phyloP scores from a whole-genome alignment of 2,329 filamentous ascomycete genomes.

The Hyphodiscus sp. region DNA sequence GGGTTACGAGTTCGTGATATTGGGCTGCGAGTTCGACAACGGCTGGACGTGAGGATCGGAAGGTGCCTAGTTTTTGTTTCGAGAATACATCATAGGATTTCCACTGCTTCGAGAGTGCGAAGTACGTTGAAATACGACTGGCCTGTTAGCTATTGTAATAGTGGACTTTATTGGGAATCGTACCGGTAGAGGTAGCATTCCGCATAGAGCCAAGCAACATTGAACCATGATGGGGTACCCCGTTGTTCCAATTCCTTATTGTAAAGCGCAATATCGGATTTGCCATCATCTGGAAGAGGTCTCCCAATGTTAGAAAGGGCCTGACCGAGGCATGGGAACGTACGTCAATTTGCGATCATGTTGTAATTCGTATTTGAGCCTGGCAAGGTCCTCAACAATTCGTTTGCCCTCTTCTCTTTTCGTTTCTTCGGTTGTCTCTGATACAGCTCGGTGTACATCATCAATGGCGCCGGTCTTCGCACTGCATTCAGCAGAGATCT shows the following conservation, averaged over 20 bases:
- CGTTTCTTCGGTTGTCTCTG: constrained; percentile 46
- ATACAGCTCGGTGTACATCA: constrained; percentile 76
- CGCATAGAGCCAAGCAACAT: constrained; percentile 79
- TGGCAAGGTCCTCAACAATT: constrained; percentile 72
- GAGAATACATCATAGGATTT: constrained; percentile 84
- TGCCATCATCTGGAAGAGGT: constrained; percentile 29
- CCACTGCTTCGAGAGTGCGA: constrained; percentile 74
- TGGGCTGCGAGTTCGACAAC: constrained; percentile 75
- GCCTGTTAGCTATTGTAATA: constrained; percentile 3
- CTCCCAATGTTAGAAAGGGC: constrained; percentile 53
- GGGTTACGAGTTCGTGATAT: constrained; percentile 66
- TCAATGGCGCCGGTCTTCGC: constrained; percentile 82
- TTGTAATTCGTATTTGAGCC: constrained; percentile 90
- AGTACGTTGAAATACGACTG: constrained; percentile 73
- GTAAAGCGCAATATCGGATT: constrained; percentile 62
- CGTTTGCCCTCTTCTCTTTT: constrained; percentile 76
- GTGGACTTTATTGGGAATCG: neutral
- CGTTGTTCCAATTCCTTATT: constrained; percentile 77
- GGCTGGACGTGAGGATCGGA: constrained; percentile 83
- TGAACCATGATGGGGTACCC: constrained; percentile 72
- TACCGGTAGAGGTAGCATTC: constrained; percentile 90
- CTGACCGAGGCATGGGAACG: constrained; percentile 23
- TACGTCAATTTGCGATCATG: constrained; percentile 78
- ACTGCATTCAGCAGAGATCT: constrained; percentile 16
- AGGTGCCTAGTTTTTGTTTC: constrained; percentile 84